Percentiles rank a stretch among this genome's conserved stretches.
phyloP scores from a whole-genome alignment of 176 grass and related monocot species.

The Lolium multiflorum region DNA sequence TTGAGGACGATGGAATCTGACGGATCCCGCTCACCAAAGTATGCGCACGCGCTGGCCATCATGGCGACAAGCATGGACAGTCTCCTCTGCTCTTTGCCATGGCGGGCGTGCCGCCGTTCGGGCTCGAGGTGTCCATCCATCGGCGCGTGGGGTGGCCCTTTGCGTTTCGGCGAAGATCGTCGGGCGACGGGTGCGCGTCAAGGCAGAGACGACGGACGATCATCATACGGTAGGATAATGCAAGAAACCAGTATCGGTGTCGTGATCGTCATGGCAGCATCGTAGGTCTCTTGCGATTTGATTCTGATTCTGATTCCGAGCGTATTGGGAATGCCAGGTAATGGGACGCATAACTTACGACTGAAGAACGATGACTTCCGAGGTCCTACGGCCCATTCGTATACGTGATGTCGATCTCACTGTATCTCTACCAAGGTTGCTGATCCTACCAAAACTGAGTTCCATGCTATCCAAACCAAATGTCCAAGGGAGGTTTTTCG shows the following conservation, averaged over 20 bases:
- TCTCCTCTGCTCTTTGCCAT: too few relatives aligned
- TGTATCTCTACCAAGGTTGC: neutral
- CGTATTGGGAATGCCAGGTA: neutral
- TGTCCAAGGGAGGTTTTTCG: neutral
- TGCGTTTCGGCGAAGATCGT: too few relatives aligned
- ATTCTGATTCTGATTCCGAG: neutral
- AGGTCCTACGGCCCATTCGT: neutral
- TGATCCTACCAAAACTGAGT: neutral
- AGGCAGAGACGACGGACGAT: too few relatives aligned
- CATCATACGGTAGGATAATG: too few relatives aligned
- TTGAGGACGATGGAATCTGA: slow-evolving; percentile 29
- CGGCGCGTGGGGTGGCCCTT: too few relatives aligned
- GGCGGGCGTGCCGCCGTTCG: too few relatives aligned
- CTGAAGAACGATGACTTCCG: neutral
- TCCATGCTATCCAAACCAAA: neutral
- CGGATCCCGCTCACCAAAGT: slow-evolving; percentile 46
- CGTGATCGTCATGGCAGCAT: too few relatives aligned
- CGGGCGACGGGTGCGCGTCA: too few relatives aligned
- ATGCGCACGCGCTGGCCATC: neutral
- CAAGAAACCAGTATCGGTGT: too few relatives aligned
- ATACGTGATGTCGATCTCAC: neutral
- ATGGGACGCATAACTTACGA: neutral
- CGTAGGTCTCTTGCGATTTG: too few relatives aligned
- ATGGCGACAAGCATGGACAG: too few relatives aligned
- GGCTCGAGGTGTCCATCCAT: too few relatives aligned